phyloP scores from a whole-genome alignment of 2,329 filamentous ascomycete species.

The Colletotrichum ledebouriae region DNA sequence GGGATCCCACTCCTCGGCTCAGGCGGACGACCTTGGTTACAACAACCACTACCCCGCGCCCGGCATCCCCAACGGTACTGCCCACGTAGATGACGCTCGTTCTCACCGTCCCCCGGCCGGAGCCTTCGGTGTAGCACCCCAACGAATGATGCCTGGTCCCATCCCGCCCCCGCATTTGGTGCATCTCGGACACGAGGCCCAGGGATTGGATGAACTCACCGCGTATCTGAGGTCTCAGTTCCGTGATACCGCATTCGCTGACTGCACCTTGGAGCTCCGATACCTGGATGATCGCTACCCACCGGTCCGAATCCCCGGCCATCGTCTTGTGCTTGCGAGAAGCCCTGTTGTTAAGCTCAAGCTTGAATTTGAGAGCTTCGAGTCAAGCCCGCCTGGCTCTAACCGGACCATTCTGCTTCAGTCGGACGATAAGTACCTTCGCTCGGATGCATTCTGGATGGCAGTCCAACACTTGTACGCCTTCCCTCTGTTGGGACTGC shows the following conservation, averaged over 20 bases:
- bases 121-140: conserved; percentile 44
- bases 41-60: conserved; percentile 56
- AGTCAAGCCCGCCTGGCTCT: conserved; percentile 45
- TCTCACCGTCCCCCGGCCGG: conserved; percentile 32
- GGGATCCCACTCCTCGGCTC: conserved; percentile 69
- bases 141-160: conserved; percentile 50
- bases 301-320: conserved; percentile 62
- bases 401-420: conserved; percentile 60
- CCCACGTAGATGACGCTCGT: conserved; percentile 50
- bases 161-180: conserved; percentile 44
- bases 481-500: conserved; percentile 60
- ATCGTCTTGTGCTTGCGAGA: conserved; percentile 68
- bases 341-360: conserved; percentile 56
- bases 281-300: conserved; percentile 56
- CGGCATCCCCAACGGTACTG: conserved; percentile 55
- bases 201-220: conserved; percentile 53
- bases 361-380: conserved; percentile 42
- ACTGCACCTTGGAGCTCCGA: conserved; percentile 62
- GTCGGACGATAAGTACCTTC: conserved; percentile 65
- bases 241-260: conserved; percentile 54
- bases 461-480: conserved; percentile 71
- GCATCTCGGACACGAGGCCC: conserved; percentile 42
- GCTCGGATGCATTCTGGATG: conserved; percentile 68
- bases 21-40: conserved; percentile 60
- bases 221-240: conserved; percentile 57